phyloP scores from a whole-genome alignment of 2,329 filamentous ascomycete species.

The Cadophora luteo-olivacea region DNA sequence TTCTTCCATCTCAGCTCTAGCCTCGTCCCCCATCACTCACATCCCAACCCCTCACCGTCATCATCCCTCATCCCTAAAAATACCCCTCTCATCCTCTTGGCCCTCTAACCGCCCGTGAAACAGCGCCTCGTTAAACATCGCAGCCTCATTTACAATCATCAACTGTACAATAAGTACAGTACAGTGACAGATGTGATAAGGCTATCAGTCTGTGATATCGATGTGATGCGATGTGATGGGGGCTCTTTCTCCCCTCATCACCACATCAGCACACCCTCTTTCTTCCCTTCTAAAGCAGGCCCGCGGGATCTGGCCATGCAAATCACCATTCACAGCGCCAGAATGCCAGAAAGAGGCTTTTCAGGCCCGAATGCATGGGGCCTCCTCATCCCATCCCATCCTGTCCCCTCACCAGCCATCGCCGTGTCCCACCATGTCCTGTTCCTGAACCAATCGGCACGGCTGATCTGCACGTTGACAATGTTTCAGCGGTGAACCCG shows the following conservation, averaged over 20 bases:
- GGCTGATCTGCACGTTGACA: not conserved
- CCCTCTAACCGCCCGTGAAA: conserved; percentile 20
- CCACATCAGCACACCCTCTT: conserved; percentile 10
- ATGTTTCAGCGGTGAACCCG: conserved; percentile 22
- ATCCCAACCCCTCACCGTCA: not conserved
- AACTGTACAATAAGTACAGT: not conserved
- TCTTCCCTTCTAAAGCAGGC: conserved; percentile 6
- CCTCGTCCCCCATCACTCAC: conserved; percentile 3
- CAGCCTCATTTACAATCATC: not conserved
- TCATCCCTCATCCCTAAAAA: conserved; percentile 3
- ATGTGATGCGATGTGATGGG: conserved; percentile 9
- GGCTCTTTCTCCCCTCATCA: not conserved
- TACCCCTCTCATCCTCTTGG: conserved; percentile 1
- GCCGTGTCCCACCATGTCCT: conserved; percentile 5
- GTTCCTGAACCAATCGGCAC: conserved; percentile 23
- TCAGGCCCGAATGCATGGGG: conserved; percentile 18
- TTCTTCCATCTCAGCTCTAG: conserved; percentile 13
- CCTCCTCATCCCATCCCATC: not conserved
- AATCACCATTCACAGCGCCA: conserved; percentile 2
- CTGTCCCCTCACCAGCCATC: not conserved
- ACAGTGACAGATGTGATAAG: not conserved
- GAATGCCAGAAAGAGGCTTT: conserved; percentile 14
- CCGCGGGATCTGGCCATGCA: conserved; percentile 8
- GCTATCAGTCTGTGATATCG: not conserved
- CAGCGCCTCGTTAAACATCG: not conserved